phyloP scores from a whole-genome alignment of 2,329 filamentous ascomycete genomes.

The Triangularia verruculosa region DNA sequence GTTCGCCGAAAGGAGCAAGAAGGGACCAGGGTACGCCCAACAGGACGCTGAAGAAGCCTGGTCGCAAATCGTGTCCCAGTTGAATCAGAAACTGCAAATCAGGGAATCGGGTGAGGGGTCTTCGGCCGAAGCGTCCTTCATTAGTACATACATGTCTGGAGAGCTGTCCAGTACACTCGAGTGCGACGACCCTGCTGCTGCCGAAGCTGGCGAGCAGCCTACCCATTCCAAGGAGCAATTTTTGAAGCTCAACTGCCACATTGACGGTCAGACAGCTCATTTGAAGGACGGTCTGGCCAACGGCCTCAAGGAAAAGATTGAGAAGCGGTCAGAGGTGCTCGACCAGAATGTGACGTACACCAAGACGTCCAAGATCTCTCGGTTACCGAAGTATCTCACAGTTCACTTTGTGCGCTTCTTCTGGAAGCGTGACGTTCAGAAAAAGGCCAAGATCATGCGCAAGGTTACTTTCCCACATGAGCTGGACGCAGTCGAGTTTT shows the following conservation, averaged over 20 bases:
- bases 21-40: slow-evolving; percentile 84
- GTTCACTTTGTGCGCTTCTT: slow-evolving; percentile 98
- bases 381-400: slow-evolving; percentile 90
- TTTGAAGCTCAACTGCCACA: slow-evolving; percentile 94
- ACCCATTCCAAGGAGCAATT: slow-evolving; percentile 70
- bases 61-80: slow-evolving; percentile 86
- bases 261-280: slow-evolving; percentile 82
- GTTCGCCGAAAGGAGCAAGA: slow-evolving; percentile 84
- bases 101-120: slow-evolving; percentile 49
- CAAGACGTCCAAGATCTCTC: slow-evolving; percentile 84
- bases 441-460: slow-evolving; percentile 99
- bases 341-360: slow-evolving; percentile 81
- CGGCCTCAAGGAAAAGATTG: slow-evolving; percentile 80
- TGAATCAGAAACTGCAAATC: slow-evolving; percentile 73
- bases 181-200: slow-evolving; percentile 78
- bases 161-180: slow-evolving; percentile 74
- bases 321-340: slow-evolving; percentile 79
- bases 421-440: slow-evolving; percentile 92
- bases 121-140: slow-evolving; percentile 60
- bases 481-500: slow-evolving; percentile 91
- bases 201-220: slow-evolving; percentile 69
- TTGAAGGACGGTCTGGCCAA: slow-evolving; percentile 82
- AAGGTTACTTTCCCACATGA: slow-evolving; percentile 96
- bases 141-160: slow-evolving; percentile 88
- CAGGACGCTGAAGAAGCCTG: slow-evolving; percentile 98